phyloP scores from a whole-genome alignment of 139 green algal genomes.

The Tetradesmus lagerheimii region DNA sequence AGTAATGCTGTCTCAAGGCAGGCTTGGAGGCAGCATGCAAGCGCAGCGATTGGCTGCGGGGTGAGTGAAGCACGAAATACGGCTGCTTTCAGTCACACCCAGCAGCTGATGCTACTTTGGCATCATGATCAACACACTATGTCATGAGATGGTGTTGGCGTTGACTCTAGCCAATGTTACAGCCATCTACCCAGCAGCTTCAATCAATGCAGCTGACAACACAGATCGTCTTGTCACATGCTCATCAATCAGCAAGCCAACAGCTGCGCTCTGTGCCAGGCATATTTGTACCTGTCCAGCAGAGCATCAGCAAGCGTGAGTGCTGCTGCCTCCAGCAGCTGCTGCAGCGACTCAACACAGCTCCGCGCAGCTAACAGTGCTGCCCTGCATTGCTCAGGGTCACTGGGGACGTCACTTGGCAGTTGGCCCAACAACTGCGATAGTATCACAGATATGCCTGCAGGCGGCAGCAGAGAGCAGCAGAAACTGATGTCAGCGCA shows the following conservation, averaged over 20 bases:
- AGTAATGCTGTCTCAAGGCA: too few relatives aligned
- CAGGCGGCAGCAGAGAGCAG: neutral
- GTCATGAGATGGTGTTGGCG: too few relatives aligned
- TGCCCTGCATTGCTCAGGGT: neutral
- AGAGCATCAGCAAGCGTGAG: constrained; percentile 61
- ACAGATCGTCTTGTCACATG: too few relatives aligned
- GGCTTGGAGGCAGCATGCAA: too few relatives aligned
- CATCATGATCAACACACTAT: too few relatives aligned
- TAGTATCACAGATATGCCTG: constrained; percentile 60
- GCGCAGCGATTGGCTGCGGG: too few relatives aligned
- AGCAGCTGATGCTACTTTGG: too few relatives aligned
- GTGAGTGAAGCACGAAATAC: too few relatives aligned
- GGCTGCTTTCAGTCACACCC: too few relatives aligned
- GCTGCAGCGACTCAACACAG: constrained; percentile 40
- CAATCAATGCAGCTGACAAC: neutral
- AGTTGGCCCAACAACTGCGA: constrained; percentile 50
- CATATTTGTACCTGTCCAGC: constrained; percentile 47
- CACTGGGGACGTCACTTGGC: constrained; percentile 10
- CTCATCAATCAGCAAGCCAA: neutral
- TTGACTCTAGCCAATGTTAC: too few relatives aligned
- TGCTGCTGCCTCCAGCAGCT: constrained; percentile 55
- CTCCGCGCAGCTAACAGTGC: neutral
- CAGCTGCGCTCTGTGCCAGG: neutral
- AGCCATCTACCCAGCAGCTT: too few relatives aligned
- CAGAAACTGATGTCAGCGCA: neutral